Evolutionary conservation across 805 yeast genomes (phyloP).

Genomic region (Scheffersomyces amazonensis): DNA sequence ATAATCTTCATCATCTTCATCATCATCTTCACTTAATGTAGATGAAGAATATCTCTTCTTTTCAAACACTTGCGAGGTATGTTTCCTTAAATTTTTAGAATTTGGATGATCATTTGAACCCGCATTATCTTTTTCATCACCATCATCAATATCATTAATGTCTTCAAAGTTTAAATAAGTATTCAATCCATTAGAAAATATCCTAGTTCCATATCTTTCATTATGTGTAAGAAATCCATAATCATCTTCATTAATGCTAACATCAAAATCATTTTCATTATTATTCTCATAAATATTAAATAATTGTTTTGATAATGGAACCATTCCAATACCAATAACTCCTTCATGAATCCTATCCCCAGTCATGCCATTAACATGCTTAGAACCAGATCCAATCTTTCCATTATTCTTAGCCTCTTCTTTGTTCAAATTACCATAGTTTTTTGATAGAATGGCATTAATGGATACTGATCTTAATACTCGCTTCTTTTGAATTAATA

Average conservation of each 20-base stretch:
- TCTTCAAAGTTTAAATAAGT: constrained; percentile 12
- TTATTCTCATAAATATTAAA: constrained; percentile 5
- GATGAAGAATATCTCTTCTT: constrained; percentile 5
- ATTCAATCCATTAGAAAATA: constrained; percentile 25
- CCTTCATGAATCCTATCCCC: not conserved
- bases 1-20: constrained; percentile 10
- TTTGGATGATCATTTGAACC: constrained; percentile 10
- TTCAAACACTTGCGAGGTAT: constrained; percentile 32
- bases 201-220: constrained; percentile 20
- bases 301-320: constrained; percentile 13
- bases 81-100: constrained; percentile 26
- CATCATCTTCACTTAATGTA: constrained; percentile 6
- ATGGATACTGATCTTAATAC: constrained; percentile 39
- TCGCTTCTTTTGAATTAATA: constrained; percentile 41
- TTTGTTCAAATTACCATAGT: constrained; percentile 6
- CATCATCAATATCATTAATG: constrained; percentile 4
- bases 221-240: constrained; percentile 28
- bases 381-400: not conserved
- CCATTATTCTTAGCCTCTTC: not conserved
- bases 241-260: constrained; percentile 29
- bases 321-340: constrained; percentile 3
- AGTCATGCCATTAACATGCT: not conserved
- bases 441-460: constrained; percentile 20
- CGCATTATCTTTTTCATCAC: constrained; percentile 16
- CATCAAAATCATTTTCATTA: constrained; percentile 3